A percentile compares a stretch with the other conserved stretches of the same genome.
phyloP scores from a whole-genome alignment of 169 alveolate genomes.

The Plasmodium knowlesi region DNA sequence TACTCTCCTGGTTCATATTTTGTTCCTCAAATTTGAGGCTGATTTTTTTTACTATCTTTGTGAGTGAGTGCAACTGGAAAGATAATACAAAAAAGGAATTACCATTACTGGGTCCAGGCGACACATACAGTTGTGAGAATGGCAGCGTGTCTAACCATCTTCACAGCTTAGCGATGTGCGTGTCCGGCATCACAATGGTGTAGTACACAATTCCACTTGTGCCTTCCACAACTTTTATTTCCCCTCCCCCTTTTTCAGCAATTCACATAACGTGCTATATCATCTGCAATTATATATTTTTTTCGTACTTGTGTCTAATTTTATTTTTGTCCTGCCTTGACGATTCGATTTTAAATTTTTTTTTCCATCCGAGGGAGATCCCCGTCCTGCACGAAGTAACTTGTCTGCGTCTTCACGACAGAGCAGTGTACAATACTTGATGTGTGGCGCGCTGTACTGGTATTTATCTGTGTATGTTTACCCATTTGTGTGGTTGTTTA shows the following conservation, averaged over 20 bases:
- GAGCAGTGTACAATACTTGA: neutral
- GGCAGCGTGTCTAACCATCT: neutral
- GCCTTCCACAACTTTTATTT: neutral
- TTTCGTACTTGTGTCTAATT: conserved; percentile 60
- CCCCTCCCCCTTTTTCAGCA: conserved; percentile 5
- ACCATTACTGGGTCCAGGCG: neutral
- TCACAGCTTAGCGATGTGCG: neutral
- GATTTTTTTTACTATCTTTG: conserved; percentile 46
- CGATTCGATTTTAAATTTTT: conserved; percentile 33
- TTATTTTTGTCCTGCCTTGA: conserved; percentile 64
- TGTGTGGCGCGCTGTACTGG: neutral
- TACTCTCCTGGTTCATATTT: conserved; percentile 60
- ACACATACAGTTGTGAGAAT: neutral
- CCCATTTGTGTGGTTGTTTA: neutral
- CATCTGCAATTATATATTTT: conserved; percentile 60
- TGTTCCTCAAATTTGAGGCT: conserved; percentile 59
- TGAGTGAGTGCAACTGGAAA: conserved; percentile 22
- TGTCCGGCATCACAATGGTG: neutral
- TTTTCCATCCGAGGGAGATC: neutral
- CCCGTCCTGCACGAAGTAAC: conserved; percentile 53
- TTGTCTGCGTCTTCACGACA: neutral
- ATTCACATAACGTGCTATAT: conserved; percentile 58
- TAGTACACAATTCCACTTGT: neutral
- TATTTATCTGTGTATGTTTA: neutral
- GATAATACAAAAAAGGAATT: neutral